Evolutionary conservation across 306 rosid genomes (phyloP).

Genomic region (Vicia faba): DNA sequence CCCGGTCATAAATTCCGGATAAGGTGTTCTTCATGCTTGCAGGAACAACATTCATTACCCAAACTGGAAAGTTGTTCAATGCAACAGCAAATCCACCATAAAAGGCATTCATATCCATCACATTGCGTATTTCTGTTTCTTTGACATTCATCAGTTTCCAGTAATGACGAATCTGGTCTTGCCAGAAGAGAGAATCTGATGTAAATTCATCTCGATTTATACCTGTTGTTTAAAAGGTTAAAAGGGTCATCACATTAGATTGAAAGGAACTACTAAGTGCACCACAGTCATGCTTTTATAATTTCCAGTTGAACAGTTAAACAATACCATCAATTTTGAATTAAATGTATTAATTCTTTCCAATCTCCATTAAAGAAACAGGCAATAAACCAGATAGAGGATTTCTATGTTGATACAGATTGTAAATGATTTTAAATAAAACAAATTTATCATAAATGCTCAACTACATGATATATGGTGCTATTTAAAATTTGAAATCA

Average conservation of each 20-base stretch:
- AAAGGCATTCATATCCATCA: constrained; percentile 92
- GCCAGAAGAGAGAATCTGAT: constrained; percentile 67
- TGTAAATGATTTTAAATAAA: too few species aligned
- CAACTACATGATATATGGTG: neutral
- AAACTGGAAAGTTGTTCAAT: constrained; percentile 58
- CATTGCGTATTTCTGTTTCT: constrained; percentile 70
- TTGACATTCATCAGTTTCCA: constrained; percentile 72
- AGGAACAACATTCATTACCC: constrained; percentile 94
- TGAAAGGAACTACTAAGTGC: constrained; percentile 24
- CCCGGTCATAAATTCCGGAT: constrained; percentile 79
- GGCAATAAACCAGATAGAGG: too few species aligned
- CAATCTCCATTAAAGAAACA: too few species aligned
- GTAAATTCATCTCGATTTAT: constrained; percentile 62
- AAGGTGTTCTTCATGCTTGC: constrained; percentile 70
- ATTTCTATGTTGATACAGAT: too few species aligned
- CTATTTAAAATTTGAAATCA: neutral
- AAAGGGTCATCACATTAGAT: constrained; percentile 32
- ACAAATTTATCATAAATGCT: too few species aligned
- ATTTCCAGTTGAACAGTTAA: too few species aligned
- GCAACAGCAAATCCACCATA: constrained; percentile 86
- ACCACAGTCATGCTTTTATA: neutral
- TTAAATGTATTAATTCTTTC: too few species aligned
- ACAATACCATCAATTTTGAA: too few species aligned
- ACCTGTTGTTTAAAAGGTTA: constrained; percentile 49
- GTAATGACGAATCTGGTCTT: constrained; percentile 68